Conservation (phyloP, 148 eudicot species). For the Chenopodium suecicum region DNA sequence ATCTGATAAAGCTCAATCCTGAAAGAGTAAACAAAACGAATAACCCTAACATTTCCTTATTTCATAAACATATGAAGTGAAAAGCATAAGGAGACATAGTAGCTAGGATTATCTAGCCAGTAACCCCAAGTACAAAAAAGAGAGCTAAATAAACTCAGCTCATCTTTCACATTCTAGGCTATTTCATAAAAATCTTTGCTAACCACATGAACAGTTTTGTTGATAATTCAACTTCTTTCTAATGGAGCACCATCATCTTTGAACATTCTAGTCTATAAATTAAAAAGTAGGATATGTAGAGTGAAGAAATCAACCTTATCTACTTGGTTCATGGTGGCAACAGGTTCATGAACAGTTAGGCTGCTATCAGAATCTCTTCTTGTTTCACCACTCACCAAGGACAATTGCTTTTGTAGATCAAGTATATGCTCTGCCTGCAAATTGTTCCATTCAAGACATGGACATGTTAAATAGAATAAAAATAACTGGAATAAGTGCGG, state of each 20-base stretch:
- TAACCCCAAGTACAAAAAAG: background rate
- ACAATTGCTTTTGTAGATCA: conserved; percentile 93
- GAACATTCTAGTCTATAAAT: background rate
- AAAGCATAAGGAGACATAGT: background rate
- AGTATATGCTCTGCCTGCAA: conserved; percentile 86
- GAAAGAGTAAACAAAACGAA: background rate
- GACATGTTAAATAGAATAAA: background rate
- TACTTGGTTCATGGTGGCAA: conserved; percentile 54
- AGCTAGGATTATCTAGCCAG: background rate
- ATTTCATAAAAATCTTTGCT: background rate
- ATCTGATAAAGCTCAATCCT: background rate
- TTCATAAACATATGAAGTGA: background rate
- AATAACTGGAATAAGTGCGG: background rate
- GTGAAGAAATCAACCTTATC: conserved; percentile 61
- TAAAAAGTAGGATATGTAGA: background rate
- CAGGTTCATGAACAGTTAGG: conserved; percentile 52
- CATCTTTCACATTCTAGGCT: background rate
- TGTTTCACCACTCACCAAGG: conserved; percentile 60
- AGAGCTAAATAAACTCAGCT: background rate
- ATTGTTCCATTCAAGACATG: background rate
- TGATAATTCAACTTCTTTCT: background rate
- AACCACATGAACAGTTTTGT: background rate
- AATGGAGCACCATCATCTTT: background rate
- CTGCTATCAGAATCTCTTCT: conserved; percentile 52
- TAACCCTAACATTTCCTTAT: background rate